Percentiles rank a stretch among this genome's conserved stretches.
Evolutionary conservation across 192 early-diverging fungal genomes (phyloP).

Genomic region (Podila verticillata): DNA sequence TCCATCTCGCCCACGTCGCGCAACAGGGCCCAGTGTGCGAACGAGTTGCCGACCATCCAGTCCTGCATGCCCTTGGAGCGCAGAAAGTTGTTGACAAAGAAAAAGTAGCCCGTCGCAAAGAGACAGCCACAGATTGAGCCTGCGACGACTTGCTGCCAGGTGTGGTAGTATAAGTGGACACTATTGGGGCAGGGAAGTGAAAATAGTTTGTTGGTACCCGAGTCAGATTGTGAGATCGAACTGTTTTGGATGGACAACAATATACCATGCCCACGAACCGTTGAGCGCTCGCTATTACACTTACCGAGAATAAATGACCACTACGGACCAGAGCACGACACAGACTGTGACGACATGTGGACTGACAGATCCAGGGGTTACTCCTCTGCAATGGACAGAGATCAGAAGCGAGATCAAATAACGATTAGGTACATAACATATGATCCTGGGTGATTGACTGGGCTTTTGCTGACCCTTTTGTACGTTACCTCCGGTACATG

Average conservation of each 20-base stretch:
- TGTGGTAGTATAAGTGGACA: conserved; percentile 80
- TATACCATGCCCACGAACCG: too few species aligned
- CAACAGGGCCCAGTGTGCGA: conserved; percentile 18
- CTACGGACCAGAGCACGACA: conserved; percentile 22
- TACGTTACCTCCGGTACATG: conserved; percentile 50
- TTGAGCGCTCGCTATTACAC: neutral
- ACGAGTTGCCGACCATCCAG: conserved; percentile 44
- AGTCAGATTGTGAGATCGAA: neutral
- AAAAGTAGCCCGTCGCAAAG: conserved; percentile 71
- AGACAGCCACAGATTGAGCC: conserved; percentile 66
- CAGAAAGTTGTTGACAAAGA: conserved; percentile 49
- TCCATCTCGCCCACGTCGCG: conserved; percentile 34
- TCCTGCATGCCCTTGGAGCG: conserved; percentile 51
- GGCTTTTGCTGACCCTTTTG: neutral
- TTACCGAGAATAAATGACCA: conserved; percentile 49
- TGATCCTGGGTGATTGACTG: neutral
- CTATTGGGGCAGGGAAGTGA: conserved; percentile 36
- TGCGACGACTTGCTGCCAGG: conserved; percentile 70
- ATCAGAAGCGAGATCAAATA: too few species aligned
- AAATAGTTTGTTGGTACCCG: neutral
- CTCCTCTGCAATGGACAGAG: neutral
- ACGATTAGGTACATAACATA: too few species aligned
- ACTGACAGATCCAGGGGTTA: conserved; percentile 12
- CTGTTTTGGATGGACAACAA: neutral
- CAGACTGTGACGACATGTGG: conserved; percentile 18